Conservation (phyloP, 2,329 filamentous ascomycete species). For the Penicillium sp. region DNA sequence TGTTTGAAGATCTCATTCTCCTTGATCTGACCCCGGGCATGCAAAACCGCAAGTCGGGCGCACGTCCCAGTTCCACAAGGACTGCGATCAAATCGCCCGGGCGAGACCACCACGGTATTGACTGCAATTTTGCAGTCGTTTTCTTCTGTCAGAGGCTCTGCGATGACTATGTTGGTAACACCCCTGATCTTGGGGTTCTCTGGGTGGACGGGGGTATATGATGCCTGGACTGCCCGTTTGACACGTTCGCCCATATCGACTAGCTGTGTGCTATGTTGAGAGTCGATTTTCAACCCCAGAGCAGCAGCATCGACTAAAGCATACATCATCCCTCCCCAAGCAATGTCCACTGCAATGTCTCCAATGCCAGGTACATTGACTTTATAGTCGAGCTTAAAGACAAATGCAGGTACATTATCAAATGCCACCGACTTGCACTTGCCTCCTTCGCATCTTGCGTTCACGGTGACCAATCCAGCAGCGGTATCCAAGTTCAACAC, state of each 20-base stretch:
- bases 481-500: conserved; percentile 46
- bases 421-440: conserved; percentile 50
- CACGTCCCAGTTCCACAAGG: conserved; percentile 51
- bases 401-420: conserved; percentile 50
- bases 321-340: conserved; percentile 52
- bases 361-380: conserved; percentile 47
- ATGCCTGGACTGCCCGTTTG: conserved; percentile 40
- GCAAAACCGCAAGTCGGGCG: conserved; percentile 47
- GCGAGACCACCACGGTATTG: conserved; percentile 49
- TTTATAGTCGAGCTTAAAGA: conserved; percentile 41
- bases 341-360: conserved; percentile 45
- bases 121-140: conserved; percentile 30
- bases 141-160: conserved; percentile 32
- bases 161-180: conserved; percentile 44
- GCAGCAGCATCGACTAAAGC: conserved; percentile 44
- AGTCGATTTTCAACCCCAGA: conserved; percentile 38
- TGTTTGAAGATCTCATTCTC: conserved; percentile 42
- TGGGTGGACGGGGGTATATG: conserved; percentile 44
- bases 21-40: conserved; percentile 42
- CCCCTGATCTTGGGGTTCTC: conserved; percentile 46
- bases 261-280: conserved; percentile 35
- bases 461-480: conserved; percentile 46
- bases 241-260: conserved; percentile 48
- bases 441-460: conserved; percentile 44
- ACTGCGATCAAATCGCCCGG: conserved; percentile 49